phyloP scores from a whole-genome alignment of 192 early-diverging fungal genomes.

The Haplosporangium gracile region DNA sequence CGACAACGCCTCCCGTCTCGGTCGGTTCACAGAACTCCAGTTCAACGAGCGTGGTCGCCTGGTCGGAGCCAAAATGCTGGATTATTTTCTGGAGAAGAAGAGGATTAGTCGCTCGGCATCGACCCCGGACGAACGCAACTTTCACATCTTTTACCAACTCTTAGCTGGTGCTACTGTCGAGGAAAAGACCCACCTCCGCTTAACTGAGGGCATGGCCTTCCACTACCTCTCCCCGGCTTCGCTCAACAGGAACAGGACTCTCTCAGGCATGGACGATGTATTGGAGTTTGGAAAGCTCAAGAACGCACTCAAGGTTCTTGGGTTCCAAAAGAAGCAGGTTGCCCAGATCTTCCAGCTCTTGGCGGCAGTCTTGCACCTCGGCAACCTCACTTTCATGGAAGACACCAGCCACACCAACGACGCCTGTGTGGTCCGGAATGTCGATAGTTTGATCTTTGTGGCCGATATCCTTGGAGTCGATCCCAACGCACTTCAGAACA shows the following conservation, averaged over 20 bases:
- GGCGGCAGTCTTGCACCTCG: constrained; percentile 88
- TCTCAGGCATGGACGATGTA: constrained; percentile 64
- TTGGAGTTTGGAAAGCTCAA: constrained; percentile 79
- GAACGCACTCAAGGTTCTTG: constrained; percentile 86
- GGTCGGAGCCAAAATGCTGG: constrained; percentile 88
- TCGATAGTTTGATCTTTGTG: constrained; percentile 79
- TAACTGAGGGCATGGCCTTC: constrained; percentile 71
- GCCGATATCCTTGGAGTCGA: constrained; percentile 88
- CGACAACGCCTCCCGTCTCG: constrained; percentile 87
- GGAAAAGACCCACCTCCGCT: constrained; percentile 80
- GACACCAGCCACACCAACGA: constrained; percentile 75
- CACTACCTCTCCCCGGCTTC: constrained; percentile 68
- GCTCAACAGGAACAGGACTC: constrained; percentile 66
- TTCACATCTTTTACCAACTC: constrained; percentile 97
- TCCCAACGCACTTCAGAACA: constrained; percentile 75
- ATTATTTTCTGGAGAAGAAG: constrained; percentile 90
- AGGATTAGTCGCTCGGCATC: constrained; percentile 72
- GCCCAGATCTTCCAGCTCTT: constrained; percentile 89
- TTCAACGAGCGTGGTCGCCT: constrained; percentile 93
- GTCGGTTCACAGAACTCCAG: constrained; percentile 89
- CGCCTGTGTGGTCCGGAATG: constrained; percentile 82
- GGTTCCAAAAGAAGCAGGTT: constrained; percentile 85
- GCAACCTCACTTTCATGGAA: constrained; percentile 87
- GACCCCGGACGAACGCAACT: constrained; percentile 81
- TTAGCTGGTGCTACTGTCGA: constrained; percentile 85